A percentile compares a stretch with the other conserved stretches of the same genome.
phyloP scores from a whole-genome alignment of 768 basidiomycete genomes.

The Hygrocybe punicea region DNA sequence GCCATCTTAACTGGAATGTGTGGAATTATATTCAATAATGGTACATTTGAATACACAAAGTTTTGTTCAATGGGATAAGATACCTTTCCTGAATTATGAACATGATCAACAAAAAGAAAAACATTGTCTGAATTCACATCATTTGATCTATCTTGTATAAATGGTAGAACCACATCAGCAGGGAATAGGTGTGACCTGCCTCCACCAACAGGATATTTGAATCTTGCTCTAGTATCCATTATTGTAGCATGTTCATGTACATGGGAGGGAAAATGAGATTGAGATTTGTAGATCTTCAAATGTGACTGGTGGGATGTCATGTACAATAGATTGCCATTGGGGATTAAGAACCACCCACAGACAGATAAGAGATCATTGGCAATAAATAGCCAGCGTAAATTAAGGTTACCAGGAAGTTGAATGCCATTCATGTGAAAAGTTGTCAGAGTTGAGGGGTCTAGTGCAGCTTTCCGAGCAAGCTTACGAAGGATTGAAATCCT shows the following conservation, averaged over 20 bases:
- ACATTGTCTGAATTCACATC: neutral
- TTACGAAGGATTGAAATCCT: too few species aligned
- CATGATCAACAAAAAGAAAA: constrained; percentile 1
- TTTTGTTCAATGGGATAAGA: neutral
- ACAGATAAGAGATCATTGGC: neutral
- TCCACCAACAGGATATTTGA: neutral
- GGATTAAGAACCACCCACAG: too few species aligned
- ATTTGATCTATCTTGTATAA: neutral
- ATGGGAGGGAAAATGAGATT: neutral
- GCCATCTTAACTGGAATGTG: neutral
- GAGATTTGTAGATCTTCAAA: neutral
- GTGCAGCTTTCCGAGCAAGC: too few species aligned
- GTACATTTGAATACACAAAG: neutral
- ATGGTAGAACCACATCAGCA: neutral
- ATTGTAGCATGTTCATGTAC: neutral
- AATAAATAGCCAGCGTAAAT: neutral
- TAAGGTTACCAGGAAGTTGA: too few species aligned
- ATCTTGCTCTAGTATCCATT: too few species aligned
- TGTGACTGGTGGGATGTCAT: neutral
- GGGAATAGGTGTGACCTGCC: neutral
- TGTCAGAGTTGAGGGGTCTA: too few species aligned
- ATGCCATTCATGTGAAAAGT: too few species aligned
- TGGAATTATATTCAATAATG: neutral
- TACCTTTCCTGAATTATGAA: neutral
- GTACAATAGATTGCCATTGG: neutral